Conservation (phyloP, 257 asterid genomes). For the Jacaranda copaia region DNA sequence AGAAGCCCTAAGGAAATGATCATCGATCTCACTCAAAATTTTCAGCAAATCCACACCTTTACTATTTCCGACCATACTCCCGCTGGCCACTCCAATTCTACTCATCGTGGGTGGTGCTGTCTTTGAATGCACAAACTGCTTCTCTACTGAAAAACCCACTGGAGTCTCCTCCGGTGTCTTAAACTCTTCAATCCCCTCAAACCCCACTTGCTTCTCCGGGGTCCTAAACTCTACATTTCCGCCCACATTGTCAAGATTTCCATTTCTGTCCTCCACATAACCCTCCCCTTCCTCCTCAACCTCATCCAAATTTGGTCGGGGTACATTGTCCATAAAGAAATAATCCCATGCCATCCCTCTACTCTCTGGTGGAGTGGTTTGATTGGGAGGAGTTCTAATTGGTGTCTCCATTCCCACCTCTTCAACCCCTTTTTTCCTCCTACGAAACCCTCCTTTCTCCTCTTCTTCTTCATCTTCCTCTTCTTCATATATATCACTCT, state of each 20-base stretch:
- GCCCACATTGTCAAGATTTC: constrained; percentile 42
- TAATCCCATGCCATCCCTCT: constrained; percentile 92
- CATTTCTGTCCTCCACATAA: constrained; percentile 51
- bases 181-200: constrained; percentile 63
- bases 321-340: constrained; percentile 65
- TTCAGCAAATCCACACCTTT: constrained; percentile 77
- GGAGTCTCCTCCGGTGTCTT: constrained; percentile 69
- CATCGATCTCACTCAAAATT: constrained; percentile 76
- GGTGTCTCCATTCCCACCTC: constrained; percentile 48
- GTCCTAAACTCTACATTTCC: constrained; percentile 62
- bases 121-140: constrained; percentile 78
- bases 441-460: constrained; percentile 45
- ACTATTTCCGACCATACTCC: constrained; percentile 45
- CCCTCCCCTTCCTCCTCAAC: constrained; percentile 66
- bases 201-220: constrained; percentile 68
- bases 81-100: constrained; percentile 37
- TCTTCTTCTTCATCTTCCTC: constrained; percentile 59
- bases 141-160: constrained; percentile 42
- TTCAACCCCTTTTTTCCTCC: constrained; percentile 56
- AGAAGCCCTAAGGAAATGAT: constrained; percentile 88
- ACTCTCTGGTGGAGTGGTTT: constrained; percentile 65
- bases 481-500: constrained; percentile 45
- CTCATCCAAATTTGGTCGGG: constrained; percentile 53
- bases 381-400: constrained; percentile 55
- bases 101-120: constrained; percentile 76